These are phyloP conservation scores for Trebouxiophyceae sp. DNA, from an alignment of 163 green algal genomes.

Conservation along the genomic window DNA sequence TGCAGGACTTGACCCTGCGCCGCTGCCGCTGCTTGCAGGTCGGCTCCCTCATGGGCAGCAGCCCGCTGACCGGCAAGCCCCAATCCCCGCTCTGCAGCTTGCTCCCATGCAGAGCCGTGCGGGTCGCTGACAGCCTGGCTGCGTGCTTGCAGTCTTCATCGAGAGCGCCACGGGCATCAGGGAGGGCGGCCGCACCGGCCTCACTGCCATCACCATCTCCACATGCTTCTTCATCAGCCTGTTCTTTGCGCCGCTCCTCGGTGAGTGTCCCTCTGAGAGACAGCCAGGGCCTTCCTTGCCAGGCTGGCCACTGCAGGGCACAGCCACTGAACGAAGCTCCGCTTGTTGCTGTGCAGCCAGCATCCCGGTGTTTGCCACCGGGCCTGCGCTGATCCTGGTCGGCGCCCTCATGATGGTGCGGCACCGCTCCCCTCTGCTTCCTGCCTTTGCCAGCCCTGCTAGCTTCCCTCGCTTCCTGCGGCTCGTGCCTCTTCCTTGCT, in stretches of 20 bases:
- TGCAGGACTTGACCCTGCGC: too few relatives aligned
- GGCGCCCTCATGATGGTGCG: constrained; percentile 39
- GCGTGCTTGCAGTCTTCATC: too few relatives aligned
- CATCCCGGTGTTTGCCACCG: constrained; percentile 46
- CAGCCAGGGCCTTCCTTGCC: not conserved
- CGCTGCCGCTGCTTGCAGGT: too few relatives aligned
- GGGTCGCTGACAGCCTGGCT: too few relatives aligned
- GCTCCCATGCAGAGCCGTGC: too few relatives aligned
- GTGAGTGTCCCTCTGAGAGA: constrained; percentile 3
- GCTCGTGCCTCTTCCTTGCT: too few relatives aligned
- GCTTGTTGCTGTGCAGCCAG: constrained; percentile 18
- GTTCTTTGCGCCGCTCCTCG: constrained; percentile 21
- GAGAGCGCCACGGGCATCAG: constrained; percentile 63
- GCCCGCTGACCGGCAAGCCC: constrained; percentile 52
- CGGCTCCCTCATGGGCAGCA: constrained; percentile 73
- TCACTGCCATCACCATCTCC: constrained; percentile 45
- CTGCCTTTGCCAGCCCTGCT: not conserved
- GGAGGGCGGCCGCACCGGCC: constrained; percentile 71
- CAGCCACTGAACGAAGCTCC: too few relatives aligned
- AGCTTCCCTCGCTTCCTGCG: not conserved
- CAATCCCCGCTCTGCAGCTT: too few relatives aligned
- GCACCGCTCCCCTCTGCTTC: not conserved
- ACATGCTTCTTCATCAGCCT: constrained; percentile 29
- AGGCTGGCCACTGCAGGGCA: too few relatives aligned
- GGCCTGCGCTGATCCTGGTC: constrained; percentile 42